phyloP scores from a whole-genome alignment of 441 rosid genomes.

The Adansonia grandidieri region DNA sequence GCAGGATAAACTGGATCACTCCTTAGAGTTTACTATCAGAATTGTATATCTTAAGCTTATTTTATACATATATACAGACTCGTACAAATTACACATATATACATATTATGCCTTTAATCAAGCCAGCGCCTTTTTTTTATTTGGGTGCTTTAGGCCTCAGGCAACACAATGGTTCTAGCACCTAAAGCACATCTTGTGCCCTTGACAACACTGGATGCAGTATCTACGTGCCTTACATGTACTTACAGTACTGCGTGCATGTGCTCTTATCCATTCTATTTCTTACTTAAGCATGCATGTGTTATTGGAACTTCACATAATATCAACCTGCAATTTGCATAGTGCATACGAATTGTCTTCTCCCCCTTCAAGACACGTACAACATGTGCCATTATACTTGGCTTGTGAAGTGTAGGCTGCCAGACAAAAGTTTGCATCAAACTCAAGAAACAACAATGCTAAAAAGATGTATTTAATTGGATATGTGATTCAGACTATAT shows the following conservation, averaged over 20 bases:
- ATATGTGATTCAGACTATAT: neutral
- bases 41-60: slow-evolving; percentile 4
- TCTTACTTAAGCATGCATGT: slow-evolving; percentile 6
- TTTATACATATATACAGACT: neutral
- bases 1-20: neutral
- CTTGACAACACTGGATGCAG: slow-evolving; percentile 7
- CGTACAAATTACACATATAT: neutral
- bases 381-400: slow-evolving; percentile 96
- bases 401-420: slow-evolving; percentile 99
- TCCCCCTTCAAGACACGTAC: slow-evolving; percentile 96
- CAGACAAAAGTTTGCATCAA: slow-evolving; percentile 37
- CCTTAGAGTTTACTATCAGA: neutral
- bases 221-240: neutral
- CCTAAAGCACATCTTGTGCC: neutral
- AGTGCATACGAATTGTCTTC: slow-evolving; percentile 98
- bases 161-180: neutral
- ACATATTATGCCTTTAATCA: neutral
- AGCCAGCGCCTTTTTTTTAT: neutral
- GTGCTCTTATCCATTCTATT: neutral
- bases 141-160: neutral
- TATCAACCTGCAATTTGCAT: slow-evolving; percentile 98
- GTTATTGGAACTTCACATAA: slow-evolving; percentile 9
- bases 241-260: neutral
- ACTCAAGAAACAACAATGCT: slow-evolving; percentile 23
- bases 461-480: slow-evolving; percentile 4